These are phyloP conservation scores for Pulveroboletus sp. DNA, from an alignment of 768 basidiomycete genomes.

Conservation along the genomic window DNA sequence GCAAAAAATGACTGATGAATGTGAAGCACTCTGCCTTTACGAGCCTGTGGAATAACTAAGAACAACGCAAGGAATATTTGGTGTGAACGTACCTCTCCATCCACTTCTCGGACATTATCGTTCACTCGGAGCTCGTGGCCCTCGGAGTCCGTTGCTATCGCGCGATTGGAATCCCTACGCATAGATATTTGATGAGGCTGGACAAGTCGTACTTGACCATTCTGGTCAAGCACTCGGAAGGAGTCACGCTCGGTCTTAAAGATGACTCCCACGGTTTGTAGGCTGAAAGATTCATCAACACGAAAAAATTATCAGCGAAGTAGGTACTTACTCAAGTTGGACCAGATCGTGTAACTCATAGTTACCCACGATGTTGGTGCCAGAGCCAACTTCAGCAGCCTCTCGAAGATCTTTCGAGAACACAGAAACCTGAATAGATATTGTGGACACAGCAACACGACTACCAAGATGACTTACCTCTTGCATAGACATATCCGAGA, in stretches of 20 bases:
- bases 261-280: slow-evolving; percentile 93
- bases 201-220: slow-evolving; percentile 82
- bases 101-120: slow-evolving; percentile 90
- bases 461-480: slow-evolving; percentile 57
- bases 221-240: slow-evolving; percentile 94
- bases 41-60: slow-evolving; percentile 42
- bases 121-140: slow-evolving; percentile 82
- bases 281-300: slow-evolving; percentile 41
- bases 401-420: slow-evolving; percentile 97
- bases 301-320: not conserved
- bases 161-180: slow-evolving; percentile 74
- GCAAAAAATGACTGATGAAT: slow-evolving; percentile 93
- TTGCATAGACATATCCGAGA: slow-evolving; percentile 96
- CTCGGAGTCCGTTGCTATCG: slow-evolving; percentile 87
- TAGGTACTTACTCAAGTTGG: slow-evolving; percentile 79
- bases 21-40: slow-evolving; percentile 88
- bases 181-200: slow-evolving; percentile 94
- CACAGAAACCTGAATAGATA: slow-evolving; percentile 70
- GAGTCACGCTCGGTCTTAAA: slow-evolving; percentile 95
- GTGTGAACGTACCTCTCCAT: slow-evolving; percentile 65
- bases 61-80: not conserved
- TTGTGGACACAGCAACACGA: slow-evolving; percentile 3
- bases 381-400: slow-evolving; percentile 94
- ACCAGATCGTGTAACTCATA: slow-evolving; percentile 97
- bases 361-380: slow-evolving; percentile 84